These are phyloP conservation scores for Xerocomus potaroensis DNA, from an alignment of 768 basidiomycete genomes.

Conservation along the genomic window DNA sequence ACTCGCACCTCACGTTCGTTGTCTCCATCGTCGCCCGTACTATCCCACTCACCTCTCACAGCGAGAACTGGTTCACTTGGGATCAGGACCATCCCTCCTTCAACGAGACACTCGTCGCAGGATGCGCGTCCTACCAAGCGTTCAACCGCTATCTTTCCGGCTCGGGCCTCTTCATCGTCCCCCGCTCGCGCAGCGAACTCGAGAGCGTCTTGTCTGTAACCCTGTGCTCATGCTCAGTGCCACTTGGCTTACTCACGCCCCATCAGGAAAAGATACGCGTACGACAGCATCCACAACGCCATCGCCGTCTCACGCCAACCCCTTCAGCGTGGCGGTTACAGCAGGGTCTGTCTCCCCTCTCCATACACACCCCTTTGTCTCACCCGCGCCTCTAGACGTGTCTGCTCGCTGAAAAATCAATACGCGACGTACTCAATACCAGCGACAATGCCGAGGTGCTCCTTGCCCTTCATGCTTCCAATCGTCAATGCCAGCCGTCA, in stretches of 20 bases:
- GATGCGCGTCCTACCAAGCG: constrained; percentile 77
- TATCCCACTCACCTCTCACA: constrained; percentile 29
- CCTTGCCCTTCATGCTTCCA: constrained; percentile 55
- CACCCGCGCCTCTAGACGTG: constrained; percentile 47
- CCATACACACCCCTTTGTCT: neutral
- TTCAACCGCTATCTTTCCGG: constrained; percentile 71
- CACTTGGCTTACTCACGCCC: constrained; percentile 5
- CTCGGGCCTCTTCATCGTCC: constrained; percentile 66
- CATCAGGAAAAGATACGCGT: constrained; percentile 64
- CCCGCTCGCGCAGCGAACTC: constrained; percentile 60
- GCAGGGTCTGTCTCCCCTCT: constrained; percentile 37
- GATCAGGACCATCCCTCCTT: constrained; percentile 65
- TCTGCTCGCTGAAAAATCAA: constrained; percentile 66
- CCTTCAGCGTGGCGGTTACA: constrained; percentile 54
- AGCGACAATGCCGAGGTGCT: constrained; percentile 63
- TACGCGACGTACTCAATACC: constrained; percentile 63
- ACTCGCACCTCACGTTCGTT: constrained; percentile 62
- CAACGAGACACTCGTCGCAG: constrained; percentile 70
- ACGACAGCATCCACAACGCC: constrained; percentile 78
- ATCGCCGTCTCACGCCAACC: constrained; percentile 66
- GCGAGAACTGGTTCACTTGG: constrained; percentile 67
- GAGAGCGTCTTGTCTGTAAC: constrained; percentile 63
- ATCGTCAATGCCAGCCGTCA: constrained; percentile 9
- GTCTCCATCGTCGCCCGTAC: neutral
- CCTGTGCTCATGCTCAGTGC: neutral